Base-by-base conservation (phyloP, 2,329 filamentous ascomycete genomes). In the Dichotomopilus funicola region DNA sequence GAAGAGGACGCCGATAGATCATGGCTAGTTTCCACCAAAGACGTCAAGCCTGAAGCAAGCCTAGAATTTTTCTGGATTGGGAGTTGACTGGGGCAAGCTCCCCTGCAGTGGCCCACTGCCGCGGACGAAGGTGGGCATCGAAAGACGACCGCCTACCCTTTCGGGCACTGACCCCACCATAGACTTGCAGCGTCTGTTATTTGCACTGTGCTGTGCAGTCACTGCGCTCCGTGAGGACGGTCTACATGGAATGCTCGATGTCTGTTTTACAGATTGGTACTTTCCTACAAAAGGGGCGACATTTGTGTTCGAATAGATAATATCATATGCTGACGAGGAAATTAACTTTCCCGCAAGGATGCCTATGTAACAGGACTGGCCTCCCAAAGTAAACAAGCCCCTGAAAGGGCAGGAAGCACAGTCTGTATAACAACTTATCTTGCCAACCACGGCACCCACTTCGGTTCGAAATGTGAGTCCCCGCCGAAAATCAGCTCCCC, bases 401-500 rank as follows among this genome's bases (percentile, higher is more conserved):
- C 31, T 19, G 41, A 49, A 49, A 40, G 19, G 38, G 51, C 49
- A 41, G 13, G 2, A n/a, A 7, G 36, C 55, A 58, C 51, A 19
- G 60, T 62, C 40, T 31, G 2, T 54, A 52, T 61, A 61, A 13
- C 9, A 6, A 33, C 36, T 49, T n/a, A 42, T 19, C 43, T 45
- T 13, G n/a, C 34, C 45, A 31, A 19, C 45, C 34, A 38, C 49
- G 35, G 33, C 33, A 27, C 36, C 44, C 60, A 33, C 61, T 61
- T 59, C 62, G 61, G 62, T 61, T 58, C 51, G 57, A 62, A 62
- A 53, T 60, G 57, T 64, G 61, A 64, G 59, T 63, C 62, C 59
- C 59, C 56, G 58, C 61, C 58, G 59, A 62, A 62, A 61, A 61
- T 59, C 59, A 58, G 49, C 41, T 38, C 38, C 49, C 38, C 34